Evolutionary conservation across 495 filamentous ascomycete genomes (phyloP).

Genomic region (Penicillium crystallinum): DNA sequence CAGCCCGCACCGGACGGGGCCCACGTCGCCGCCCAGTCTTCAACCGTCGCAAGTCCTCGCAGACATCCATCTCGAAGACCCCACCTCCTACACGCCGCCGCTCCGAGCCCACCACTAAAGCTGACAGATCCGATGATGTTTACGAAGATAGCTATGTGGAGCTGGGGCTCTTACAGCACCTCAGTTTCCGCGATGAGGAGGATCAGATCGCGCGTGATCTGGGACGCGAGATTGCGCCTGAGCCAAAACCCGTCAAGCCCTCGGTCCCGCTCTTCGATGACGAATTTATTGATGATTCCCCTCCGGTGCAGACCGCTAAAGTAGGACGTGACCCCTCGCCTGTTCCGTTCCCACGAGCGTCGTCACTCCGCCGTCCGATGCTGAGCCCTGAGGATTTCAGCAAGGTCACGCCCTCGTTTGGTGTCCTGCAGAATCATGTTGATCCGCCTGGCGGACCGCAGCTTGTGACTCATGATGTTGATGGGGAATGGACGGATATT

Average conservation of each 20-base stretch:
- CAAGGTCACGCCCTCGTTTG: background rate
- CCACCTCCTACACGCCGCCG: slow-evolving; percentile 3
- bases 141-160: slow-evolving; percentile 6
- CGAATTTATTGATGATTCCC: background rate
- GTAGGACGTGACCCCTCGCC: background rate
- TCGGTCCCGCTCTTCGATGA: background rate
- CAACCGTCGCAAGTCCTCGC: slow-evolving; percentile 42
- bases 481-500: slow-evolving; percentile 3
- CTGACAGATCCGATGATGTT: background rate
- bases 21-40: slow-evolving; percentile 39
- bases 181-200: slow-evolving; percentile 6
- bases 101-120: slow-evolving; percentile 9
- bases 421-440: background rate
- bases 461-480: background rate
- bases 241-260: background rate
- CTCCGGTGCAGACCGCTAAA: background rate
- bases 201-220: slow-evolving; percentile 3
- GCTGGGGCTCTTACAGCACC: slow-evolving; percentile 3
- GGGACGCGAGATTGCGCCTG: background rate
- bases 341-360: background rate
- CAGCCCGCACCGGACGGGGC: slow-evolving; percentile 22
- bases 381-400: background rate
- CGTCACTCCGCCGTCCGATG: background rate
- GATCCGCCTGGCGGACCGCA: background rate
- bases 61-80: slow-evolving; percentile 16